phyloP scores from a whole-genome alignment of 2,329 filamentous ascomycete species.

The Alternaria triticina region DNA sequence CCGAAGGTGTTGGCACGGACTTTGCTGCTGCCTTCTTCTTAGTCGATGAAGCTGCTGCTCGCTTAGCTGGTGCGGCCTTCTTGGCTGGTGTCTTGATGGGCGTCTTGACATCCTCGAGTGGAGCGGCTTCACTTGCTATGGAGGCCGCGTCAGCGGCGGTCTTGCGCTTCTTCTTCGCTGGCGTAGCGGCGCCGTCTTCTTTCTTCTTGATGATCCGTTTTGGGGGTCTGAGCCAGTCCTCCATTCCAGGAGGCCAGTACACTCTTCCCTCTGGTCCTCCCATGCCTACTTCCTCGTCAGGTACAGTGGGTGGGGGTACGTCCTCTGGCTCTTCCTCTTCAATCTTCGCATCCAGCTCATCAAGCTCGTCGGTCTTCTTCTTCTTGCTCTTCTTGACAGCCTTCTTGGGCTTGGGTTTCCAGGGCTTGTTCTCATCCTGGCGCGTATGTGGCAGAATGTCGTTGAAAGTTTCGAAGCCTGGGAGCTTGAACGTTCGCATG shows the following conservation, averaged over 20 bases:
- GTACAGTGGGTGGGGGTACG: constrained; percentile 52
- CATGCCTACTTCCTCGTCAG: constrained; percentile 79
- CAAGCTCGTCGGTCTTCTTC: constrained; percentile 49
- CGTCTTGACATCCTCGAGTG: constrained; percentile 43
- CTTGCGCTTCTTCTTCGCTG: constrained; percentile 42
- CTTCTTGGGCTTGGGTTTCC: constrained; percentile 49
- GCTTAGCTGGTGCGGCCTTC: constrained; percentile 39
- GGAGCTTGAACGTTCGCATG: constrained; percentile 85
- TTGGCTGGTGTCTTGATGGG: constrained; percentile 48
- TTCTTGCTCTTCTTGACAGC: constrained; percentile 54
- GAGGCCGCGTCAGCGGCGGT: constrained; percentile 32
- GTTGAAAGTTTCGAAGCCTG: constrained; percentile 76
- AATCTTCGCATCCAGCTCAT: constrained; percentile 50
- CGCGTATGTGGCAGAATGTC: constrained; percentile 79
- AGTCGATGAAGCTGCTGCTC: constrained; percentile 27
- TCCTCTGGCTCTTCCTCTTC: constrained; percentile 49
- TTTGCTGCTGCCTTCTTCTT: constrained; percentile 49
- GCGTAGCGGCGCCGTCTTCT: constrained; percentile 46
- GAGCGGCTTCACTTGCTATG: constrained; percentile 33
- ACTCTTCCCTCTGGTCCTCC: constrained; percentile 81
- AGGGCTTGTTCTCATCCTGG: constrained; percentile 72
- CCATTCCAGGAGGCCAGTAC: constrained; percentile 89
- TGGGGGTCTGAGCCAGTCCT: constrained; percentile 84
- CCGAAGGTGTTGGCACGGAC: constrained; percentile 52
- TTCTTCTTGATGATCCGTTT: constrained; percentile 72